Percentiles rank a stretch among this genome's conserved stretches.
Evolutionary conservation across 2,329 filamentous ascomycete genomes (phyloP).

Genomic region (Corynespora cassiicola): DNA sequence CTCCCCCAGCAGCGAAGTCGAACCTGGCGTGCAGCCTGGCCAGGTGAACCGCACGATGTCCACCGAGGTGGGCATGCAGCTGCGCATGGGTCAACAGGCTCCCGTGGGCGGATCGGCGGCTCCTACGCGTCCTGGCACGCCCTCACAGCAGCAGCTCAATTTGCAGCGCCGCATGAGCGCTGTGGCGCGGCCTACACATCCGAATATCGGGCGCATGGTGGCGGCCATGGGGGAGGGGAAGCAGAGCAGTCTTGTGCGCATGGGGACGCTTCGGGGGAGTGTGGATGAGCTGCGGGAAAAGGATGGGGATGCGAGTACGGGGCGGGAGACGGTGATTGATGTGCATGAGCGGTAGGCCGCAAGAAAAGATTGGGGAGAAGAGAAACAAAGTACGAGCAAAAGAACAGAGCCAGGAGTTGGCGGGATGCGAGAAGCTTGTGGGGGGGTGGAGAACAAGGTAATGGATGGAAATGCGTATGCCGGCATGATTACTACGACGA

Average conservation of each 20-base stretch:
- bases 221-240: conserved; percentile 33
- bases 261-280: conserved; percentile 22
- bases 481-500: no score
- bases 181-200: no score
- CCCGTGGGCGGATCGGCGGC: no score
- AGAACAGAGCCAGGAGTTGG: no score
- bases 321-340: conserved; percentile 29
- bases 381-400: no score
- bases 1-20: conserved; percentile 11
- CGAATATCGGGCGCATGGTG: conserved; percentile 38
- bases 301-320: conserved; percentile 8
- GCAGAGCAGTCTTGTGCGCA: conserved; percentile 28
- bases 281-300: conserved; percentile 8
- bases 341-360: conserved; percentile 19
- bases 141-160: background rate
- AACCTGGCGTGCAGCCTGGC: conserved; percentile 11
- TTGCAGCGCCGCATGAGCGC: no score
- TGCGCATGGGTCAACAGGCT: conserved; percentile 24
- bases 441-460: no score
- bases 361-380: no score
- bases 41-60: conserved; percentile 29
- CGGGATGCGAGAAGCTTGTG: no score
- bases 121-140: no score
- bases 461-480: no score
- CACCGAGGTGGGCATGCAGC: conserved; percentile 35